Conservation (phyloP, 2,329 filamentous ascomycete species). For the Akanthomyces dipterigenus region DNA sequence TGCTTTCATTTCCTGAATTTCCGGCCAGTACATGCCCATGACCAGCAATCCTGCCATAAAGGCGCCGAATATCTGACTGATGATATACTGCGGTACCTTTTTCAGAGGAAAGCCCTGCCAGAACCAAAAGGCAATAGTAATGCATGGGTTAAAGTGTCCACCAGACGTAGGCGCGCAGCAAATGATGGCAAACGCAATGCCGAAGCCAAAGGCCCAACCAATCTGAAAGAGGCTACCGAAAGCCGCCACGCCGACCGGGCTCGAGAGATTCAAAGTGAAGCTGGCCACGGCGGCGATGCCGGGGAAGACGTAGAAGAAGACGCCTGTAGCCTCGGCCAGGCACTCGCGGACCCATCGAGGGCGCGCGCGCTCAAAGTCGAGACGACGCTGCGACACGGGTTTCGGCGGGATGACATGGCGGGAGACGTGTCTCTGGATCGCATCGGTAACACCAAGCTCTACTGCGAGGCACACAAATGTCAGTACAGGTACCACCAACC, state of each 20-base stretch:
- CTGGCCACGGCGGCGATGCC: constrained; percentile 47
- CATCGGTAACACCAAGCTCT: constrained; percentile 48
- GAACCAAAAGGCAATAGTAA: constrained; percentile 37
- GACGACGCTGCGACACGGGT: constrained; percentile 45
- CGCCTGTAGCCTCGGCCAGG: constrained; percentile 48
- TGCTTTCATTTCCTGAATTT: constrained; percentile 28
- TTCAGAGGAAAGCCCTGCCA: constrained; percentile 55
- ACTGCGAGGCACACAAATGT: constrained; percentile 17
- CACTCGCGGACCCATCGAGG: constrained; percentile 49
- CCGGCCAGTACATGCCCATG: constrained; percentile 49
- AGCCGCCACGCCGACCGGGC: constrained; percentile 21
- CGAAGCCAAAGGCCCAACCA: constrained; percentile 48
- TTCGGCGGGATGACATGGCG: constrained; percentile 43
- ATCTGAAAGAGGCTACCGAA: constrained; percentile 48
- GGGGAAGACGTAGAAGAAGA: constrained; percentile 49
- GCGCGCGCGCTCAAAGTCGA: constrained; percentile 46
- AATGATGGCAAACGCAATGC: constrained; percentile 54
- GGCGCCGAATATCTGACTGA: constrained; percentile 48
- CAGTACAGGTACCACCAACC: not conserved
- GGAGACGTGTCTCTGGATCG: constrained; percentile 41
- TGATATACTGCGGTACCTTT: constrained; percentile 51
- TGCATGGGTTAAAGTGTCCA: constrained; percentile 48
- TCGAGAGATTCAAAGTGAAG: constrained; percentile 42
- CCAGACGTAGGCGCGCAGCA: constrained; percentile 47
- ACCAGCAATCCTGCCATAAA: constrained; percentile 49